Conservation (phyloP, 495 filamentous ascomycete species). For the Xylaria venustula region DNA sequence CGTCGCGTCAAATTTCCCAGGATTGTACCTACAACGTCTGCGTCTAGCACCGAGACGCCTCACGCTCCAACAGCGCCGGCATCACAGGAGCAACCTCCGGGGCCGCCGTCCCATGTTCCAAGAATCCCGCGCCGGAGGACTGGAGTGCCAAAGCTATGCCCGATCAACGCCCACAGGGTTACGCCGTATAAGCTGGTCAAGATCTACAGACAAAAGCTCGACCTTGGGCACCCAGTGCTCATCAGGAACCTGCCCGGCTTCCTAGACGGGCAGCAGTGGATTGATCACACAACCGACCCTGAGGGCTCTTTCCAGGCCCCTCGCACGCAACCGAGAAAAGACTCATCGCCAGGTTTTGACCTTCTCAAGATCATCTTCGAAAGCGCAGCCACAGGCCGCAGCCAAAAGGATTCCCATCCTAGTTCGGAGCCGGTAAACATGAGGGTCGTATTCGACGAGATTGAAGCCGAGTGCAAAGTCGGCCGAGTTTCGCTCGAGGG, state of each 20-base stretch:
- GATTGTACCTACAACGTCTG: too few species aligned
- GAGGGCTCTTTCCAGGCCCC: not conserved
- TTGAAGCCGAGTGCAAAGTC: not conserved
- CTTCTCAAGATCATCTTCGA: not conserved
- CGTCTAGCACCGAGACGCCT: not conserved
- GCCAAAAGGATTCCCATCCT: not conserved
- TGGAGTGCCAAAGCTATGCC: not conserved
- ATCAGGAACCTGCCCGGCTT: slow-evolving; percentile 2
- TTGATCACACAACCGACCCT: not conserved
- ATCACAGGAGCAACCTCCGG: not conserved
- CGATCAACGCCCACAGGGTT: not conserved
- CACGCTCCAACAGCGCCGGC: not conserved
- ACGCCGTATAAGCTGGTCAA: not conserved
- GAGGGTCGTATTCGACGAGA: not conserved
- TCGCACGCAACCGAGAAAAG: not conserved
- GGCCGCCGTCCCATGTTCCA: not conserved
- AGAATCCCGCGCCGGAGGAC: too few species aligned
- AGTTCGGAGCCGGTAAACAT: not conserved
- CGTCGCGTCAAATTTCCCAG: too few species aligned
- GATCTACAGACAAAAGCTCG: not conserved
- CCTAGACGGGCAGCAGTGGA: not conserved
- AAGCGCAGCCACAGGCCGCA: not conserved
- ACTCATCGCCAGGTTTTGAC: not conserved
- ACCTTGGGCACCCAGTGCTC: not conserved
- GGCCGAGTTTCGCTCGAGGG: not conserved